Conservation (phyloP, 176 grass and related monocot species). For the Zea luxurians region DNA sequence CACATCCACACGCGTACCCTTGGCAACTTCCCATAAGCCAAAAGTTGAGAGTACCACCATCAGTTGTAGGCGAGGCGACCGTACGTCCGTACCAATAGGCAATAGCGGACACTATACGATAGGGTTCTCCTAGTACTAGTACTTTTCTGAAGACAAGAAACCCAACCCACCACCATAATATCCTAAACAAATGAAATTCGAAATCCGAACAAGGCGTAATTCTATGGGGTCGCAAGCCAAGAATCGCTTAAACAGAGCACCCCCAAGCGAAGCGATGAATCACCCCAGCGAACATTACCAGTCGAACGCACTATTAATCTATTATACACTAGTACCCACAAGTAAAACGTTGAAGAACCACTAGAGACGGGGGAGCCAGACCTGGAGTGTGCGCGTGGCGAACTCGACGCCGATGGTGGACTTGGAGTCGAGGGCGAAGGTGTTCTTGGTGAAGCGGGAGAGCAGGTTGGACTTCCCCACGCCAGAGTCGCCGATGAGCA, state of each 20-base stretch:
- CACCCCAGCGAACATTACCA: background rate
- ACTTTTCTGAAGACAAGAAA: background rate
- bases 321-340: background rate
- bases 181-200: background rate
- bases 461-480: constrained; percentile 92
- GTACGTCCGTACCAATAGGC: no score
- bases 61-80: background rate
- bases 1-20: background rate
- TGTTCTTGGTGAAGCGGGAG: constrained; percentile 73
- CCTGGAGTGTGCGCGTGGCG: constrained; percentile 63
- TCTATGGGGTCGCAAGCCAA: background rate
- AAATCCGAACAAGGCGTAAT: background rate
- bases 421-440: constrained; percentile 50
- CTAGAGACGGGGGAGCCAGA: background rate
- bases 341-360: background rate
- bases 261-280: background rate
- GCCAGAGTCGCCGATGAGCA: constrained; percentile 91
- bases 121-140: background rate
- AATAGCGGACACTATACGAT: background rate
- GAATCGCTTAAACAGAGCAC: background rate
- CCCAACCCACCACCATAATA: background rate
- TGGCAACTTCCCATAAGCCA: background rate
- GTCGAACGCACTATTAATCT: background rate
- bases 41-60: background rate
- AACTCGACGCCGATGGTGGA: constrained; percentile 65